Evolutionary conservation across 768 basidiomycete genomes (phyloP).

Genomic region (Termitomyces bulborhizus): DNA sequence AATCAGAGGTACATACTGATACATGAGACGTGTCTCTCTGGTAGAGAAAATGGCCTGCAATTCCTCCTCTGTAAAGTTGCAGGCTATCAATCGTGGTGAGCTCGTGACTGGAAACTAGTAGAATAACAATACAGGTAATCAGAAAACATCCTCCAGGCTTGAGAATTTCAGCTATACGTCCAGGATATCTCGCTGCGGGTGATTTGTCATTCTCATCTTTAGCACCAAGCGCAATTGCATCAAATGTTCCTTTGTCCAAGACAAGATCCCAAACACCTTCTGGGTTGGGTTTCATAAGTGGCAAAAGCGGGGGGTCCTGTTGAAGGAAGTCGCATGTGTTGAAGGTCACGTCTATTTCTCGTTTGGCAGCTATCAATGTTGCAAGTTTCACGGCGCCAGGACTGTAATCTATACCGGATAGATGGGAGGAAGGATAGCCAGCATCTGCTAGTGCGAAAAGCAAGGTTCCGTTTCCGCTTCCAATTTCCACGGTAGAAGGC

Average conservation of each 20-base stretch:
- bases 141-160: conserved; percentile 66
- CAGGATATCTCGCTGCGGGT: conserved; percentile 56
- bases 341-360: conserved; percentile 47
- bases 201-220: conserved; percentile 47
- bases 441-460: conserved; percentile 66
- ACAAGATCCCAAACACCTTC: conserved; percentile 60
- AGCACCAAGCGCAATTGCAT: conserved; percentile 71
- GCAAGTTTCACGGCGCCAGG: conserved; percentile 63
- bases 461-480: conserved; percentile 75
- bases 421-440: conserved; percentile 45
- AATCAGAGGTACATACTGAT: conserved; percentile 48
- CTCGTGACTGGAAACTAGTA: background rate
- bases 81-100: conserved; percentile 36
- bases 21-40: conserved; percentile 42
- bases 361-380: conserved; percentile 42
- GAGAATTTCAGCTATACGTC: conserved; percentile 47
- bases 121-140: conserved; percentile 63
- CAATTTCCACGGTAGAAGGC: conserved; percentile 67
- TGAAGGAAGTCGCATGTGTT: conserved; percentile 58
- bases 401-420: conserved; percentile 77
- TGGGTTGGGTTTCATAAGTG: conserved; percentile 14
- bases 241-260: conserved; percentile 86
- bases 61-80: conserved; percentile 83
- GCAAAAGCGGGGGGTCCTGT: conserved; percentile 36
- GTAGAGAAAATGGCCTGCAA: conserved; percentile 47